Evolutionary conservation across 768 basidiomycete genomes (phyloP), one percentile per base, ranked within the genome.

Genomic region (Clathrus columnatus): DNA sequence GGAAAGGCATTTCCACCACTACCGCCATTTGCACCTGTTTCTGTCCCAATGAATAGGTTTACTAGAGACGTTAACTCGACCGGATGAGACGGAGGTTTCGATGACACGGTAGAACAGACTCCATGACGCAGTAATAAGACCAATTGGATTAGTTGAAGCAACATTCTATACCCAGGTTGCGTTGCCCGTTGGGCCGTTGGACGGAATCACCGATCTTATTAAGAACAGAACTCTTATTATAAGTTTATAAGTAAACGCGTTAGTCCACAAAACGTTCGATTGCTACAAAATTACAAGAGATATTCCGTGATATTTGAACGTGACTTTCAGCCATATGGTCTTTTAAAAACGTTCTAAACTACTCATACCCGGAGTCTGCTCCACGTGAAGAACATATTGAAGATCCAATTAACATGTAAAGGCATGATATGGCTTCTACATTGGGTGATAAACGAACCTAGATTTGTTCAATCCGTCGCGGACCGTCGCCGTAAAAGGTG

Each of bases 1-100:
- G 77, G 77, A 59, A 79, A 79, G 3, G 65, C 74, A 65, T 77
- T 77, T 29, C 76, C 76, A 41, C 75, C 72, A 53, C 74, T 75
- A 7, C 69, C 72, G 29, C 74, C 75, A 57, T 71, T 70, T 4
- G 73, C 72, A 14, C 73, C 72, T 7, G 75, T 72, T 6, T 71
- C 72, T 0, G 77, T 79, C 17, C 76, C 76, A 41, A 78, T 78
- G 65, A 79, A 78, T 4, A 78, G 65, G 54, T 79, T 77, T 0
- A 76, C 76, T 7, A 77, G 63, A n/a, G 73, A 72, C 1, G 75
- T 76, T 17, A 76, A 59, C 23, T 75, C 18, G 4, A 36, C 36
- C 11, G 11, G 36, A 36, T 36, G 11, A 2, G 36, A 36, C 10
- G 36, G 16, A 24, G 30, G 17, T 16, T 17, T 41, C 7, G 18